phyloP scores from a whole-genome alignment of 495 filamentous ascomycete genomes.

The Lentithecium fluviatile region DNA sequence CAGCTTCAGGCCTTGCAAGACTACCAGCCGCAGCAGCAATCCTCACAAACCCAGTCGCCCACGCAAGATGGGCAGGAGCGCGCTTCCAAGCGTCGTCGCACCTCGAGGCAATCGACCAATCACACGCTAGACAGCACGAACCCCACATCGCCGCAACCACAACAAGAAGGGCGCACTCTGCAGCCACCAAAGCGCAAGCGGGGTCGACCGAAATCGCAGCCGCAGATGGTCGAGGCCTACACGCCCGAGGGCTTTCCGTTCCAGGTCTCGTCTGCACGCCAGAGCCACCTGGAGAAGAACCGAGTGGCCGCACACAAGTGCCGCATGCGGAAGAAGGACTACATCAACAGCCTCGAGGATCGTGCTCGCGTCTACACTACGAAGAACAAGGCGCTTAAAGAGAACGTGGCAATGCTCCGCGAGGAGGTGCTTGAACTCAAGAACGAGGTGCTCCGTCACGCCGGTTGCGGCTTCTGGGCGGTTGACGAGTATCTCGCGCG shows the following conservation, averaged over 20 bases:
- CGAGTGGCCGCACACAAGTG: constrained; percentile 83
- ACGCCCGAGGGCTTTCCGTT: constrained; percentile 18
- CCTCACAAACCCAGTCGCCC: background rate
- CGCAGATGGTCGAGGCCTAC: constrained; percentile 2
- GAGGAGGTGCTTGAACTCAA: constrained; percentile 48
- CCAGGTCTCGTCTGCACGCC: constrained; percentile 30
- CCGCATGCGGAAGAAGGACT: constrained; percentile 79
- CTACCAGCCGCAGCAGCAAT: constrained; percentile 7
- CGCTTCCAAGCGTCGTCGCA: constrained; percentile 1
- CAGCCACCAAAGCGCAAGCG: constrained; percentile 26
- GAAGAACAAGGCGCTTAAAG: constrained; percentile 30
- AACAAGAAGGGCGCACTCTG: background rate
- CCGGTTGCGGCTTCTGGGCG: constrained; percentile 44
- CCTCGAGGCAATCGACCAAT: background rate
- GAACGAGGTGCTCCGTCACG: constrained; percentile 46
- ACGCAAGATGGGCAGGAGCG: background rate
- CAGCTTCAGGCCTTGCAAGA: constrained; percentile 8
- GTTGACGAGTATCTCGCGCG: constrained; percentile 29
- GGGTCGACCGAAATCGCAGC: constrained; percentile 23
- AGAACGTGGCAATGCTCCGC: constrained; percentile 40
- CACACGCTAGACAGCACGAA: background rate
- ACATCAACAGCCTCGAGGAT: constrained; percentile 35
- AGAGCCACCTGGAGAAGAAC: constrained; percentile 72
- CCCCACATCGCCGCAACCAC: constrained; percentile 2
- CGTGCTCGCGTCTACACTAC: constrained; percentile 34